Evolutionary conservation across 2,329 filamentous ascomycete genomes (phyloP).

Genomic region (Pseudocercospora cruenta): DNA sequence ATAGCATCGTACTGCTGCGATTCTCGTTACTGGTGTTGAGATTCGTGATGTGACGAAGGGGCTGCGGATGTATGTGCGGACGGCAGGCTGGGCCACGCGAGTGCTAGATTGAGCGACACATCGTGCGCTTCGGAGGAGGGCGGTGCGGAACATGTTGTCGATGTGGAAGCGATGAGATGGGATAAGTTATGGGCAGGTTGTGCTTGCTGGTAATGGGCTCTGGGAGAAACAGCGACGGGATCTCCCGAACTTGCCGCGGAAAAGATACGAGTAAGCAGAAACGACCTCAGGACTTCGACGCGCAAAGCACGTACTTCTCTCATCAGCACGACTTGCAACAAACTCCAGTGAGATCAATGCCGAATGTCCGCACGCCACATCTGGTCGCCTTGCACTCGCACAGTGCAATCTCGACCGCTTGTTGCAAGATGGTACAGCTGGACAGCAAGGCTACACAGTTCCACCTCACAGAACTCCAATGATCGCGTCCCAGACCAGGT

Average conservation of each 20-base stretch:
- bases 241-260: background rate
- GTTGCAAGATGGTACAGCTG: background rate
- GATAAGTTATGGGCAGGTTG: background rate
- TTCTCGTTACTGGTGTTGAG: conserved; percentile 64
- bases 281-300: background rate
- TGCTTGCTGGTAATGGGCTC: background rate
- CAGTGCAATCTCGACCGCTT: background rate
- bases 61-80: conserved; percentile 47
- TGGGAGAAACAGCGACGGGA: background rate
- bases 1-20: conserved; percentile 79
- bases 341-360: background rate
- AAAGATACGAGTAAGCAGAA: background rate
- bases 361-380: background rate
- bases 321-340: background rate
- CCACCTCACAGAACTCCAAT: background rate
- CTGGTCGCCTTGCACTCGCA: background rate
- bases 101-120: conserved; percentile 48
- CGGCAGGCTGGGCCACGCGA: conserved; percentile 61
- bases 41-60: conserved; percentile 65
- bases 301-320: background rate
- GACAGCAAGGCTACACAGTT: background rate
- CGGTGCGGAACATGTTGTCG: conserved; percentile 81
- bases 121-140: conserved; percentile 76
- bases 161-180: background rate
- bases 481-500: too few species aligned